These are phyloP conservation scores for Aspergillus pseudoviridinutans DNA, from an alignment of 2,329 filamentous ascomycete genomes.

Conservation along the genomic window DNA sequence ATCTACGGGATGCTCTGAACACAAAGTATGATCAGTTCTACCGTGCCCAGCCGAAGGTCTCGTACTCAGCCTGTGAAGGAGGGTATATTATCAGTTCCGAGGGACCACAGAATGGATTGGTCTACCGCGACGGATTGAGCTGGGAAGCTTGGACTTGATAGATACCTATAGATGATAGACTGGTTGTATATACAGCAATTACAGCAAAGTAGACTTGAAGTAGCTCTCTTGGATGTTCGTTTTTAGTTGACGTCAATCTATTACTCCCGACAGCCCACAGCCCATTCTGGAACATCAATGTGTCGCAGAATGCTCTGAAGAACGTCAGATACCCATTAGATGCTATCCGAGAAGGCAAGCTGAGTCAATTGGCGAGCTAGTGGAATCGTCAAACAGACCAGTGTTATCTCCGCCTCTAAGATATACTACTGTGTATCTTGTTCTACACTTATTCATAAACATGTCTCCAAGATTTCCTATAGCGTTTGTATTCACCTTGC, in stretches of 20 bases:
- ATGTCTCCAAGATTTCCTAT: too few species aligned
- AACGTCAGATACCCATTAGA: too few species aligned
- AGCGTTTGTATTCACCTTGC: not conserved
- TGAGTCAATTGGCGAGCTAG: not conserved
- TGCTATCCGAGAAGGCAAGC: not conserved
- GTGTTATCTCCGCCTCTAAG: too few species aligned
- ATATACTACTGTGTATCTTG: not conserved
- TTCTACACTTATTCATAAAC: not conserved
- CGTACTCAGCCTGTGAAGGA: constrained; percentile 31
- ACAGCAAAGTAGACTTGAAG: too few species aligned
- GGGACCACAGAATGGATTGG: constrained; percentile 25
- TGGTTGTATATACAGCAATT: not conserved
- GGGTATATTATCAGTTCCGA: constrained; percentile 36
- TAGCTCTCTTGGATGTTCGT: too few species aligned
- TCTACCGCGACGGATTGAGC: constrained; percentile 15
- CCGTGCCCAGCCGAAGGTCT: constrained; percentile 26
- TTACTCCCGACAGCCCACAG: too few species aligned
- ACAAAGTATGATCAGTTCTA: constrained; percentile 33
- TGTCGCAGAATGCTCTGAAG: too few species aligned
- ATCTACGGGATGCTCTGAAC: constrained; percentile 30
- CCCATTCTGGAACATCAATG: too few species aligned
- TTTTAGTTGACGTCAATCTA: too few species aligned
- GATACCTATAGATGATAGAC: not conserved
- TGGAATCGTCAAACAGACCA: constrained; percentile 5
- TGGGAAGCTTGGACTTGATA: constrained; percentile 16